Percentiles rank a stretch among this genome's conserved stretches.
phyloP scores from a whole-genome alignment of 106 monocot genomes.

The Posidonia australis region DNA sequence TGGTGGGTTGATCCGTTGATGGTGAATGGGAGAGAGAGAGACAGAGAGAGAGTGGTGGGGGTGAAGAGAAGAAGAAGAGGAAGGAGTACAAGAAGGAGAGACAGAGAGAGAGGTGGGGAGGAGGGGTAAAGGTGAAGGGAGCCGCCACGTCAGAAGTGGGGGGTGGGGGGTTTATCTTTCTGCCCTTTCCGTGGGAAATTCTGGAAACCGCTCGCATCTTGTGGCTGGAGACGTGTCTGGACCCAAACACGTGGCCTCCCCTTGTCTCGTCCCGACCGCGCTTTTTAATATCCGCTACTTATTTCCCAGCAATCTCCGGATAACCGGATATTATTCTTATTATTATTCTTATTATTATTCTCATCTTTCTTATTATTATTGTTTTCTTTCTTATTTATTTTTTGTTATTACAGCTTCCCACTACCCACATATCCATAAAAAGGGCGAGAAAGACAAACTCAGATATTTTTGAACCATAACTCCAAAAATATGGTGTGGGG shows the following conservation, averaged over 20 bases:
- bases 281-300: background rate
- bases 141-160: background rate
- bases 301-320: background rate
- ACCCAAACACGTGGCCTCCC: background rate
- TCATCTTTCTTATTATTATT: background rate
- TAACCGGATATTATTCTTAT: background rate
- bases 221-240: slow-evolving; percentile 2
- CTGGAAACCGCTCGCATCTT: slow-evolving; percentile 4
- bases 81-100: background rate
- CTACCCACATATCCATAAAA: too few species aligned
- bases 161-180: background rate
- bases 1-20: background rate
- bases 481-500: too few species aligned
- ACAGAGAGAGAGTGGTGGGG: background rate
- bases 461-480: too few species aligned
- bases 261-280: background rate
- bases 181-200: background rate
- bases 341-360: background rate
- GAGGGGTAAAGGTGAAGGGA: background rate
- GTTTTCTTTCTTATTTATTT: too few species aligned
- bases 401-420: too few species aligned
- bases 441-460: too few species aligned
- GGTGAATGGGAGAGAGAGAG: background rate
- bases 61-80: background rate
- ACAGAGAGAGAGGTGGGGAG: background rate